Base-by-base conservation (phyloP, 2,329 filamentous ascomycete genomes). In the Apiospora kogelbergensis region DNA sequence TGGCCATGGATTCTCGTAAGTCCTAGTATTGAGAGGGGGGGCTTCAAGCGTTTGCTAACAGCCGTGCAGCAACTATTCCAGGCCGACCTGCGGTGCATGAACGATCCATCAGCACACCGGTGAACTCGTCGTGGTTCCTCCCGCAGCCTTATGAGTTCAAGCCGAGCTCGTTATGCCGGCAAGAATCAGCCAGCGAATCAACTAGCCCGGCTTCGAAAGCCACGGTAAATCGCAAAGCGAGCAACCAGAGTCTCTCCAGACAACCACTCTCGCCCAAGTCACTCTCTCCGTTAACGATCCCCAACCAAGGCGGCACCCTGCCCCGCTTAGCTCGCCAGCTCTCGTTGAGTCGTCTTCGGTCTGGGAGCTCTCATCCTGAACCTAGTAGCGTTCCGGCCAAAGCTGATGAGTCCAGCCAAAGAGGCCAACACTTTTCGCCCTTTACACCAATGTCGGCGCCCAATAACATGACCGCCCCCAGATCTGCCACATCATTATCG, bases 1-100 rank as follows among this genome's bases (percentile, higher is more conserved):
- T 86, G 65, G 78, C 88, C 66, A 91, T 92, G 89, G 90, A 92
- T 79, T 92, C 90, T 74, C 90, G 90, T 92, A 83, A 82, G 90
- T 83, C 66, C 37, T 24, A 33, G n/a, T 13, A 15, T 46, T 26
- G n/a, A 57, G 37, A 65, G 64, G 22, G 33, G 53, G 40, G 70
- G 72, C 53, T 57, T 17, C 6, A 40, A 41, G n/a, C 65, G 70
- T 67, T 67, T 66, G 66, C 74, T 76, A 66, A 79, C 74, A n/a
- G 65, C 63, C 46, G 60, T 37, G 2, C 72, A 91, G 89, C 90
- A 71, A 91, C 90, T 37, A 90, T 92, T 72, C 90, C 90, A 42
- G 89, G 89, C 48, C 85, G 89, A 7, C 89, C 88, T 68, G 84
- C 89, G 42, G 78, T 91, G 33, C 88, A 91, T 73, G 89, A 91